These are phyloP conservation scores for Rhodamnia rubescens DNA, from an alignment of 345 rosid species.

Conservation along the genomic window DNA sequence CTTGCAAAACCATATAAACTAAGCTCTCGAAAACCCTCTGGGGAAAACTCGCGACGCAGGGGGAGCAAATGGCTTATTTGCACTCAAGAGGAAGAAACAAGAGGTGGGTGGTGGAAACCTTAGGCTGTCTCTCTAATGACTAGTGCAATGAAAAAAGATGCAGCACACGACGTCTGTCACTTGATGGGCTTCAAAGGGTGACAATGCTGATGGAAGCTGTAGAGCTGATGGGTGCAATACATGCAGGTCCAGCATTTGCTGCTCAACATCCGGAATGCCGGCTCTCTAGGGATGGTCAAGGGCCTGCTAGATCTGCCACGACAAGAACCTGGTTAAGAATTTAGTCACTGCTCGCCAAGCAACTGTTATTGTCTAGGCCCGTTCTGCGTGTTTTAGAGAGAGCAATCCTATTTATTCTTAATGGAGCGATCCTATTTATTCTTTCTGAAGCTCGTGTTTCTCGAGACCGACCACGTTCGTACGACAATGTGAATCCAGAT, in stretches of 20 bases:
- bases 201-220: conserved; percentile 24
- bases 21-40: not conserved
- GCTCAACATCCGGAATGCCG: conserved; percentile 39
- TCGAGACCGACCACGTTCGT: not conserved
- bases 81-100: not conserved
- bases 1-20: not conserved
- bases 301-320: conserved; percentile 59
- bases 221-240: conserved; percentile 24
- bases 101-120: too few species aligned
- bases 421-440: not conserved
- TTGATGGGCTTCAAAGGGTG: conserved; percentile 26
- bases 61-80: not conserved
- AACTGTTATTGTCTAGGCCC: not conserved
- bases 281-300: conserved; percentile 66
- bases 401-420: too few species aligned
- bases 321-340: not conserved
- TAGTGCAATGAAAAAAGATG: not conserved
- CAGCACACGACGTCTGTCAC: not conserved
- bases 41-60: not conserved
- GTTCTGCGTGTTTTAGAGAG: not conserved
- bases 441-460: not conserved
- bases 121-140: not conserved
- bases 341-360: too few species aligned
- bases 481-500: not conserved
- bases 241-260: conserved; percentile 52